phyloP scores from a whole-genome alignment of 2,329 filamentous ascomycete genomes.

The Didymella exigua region DNA sequence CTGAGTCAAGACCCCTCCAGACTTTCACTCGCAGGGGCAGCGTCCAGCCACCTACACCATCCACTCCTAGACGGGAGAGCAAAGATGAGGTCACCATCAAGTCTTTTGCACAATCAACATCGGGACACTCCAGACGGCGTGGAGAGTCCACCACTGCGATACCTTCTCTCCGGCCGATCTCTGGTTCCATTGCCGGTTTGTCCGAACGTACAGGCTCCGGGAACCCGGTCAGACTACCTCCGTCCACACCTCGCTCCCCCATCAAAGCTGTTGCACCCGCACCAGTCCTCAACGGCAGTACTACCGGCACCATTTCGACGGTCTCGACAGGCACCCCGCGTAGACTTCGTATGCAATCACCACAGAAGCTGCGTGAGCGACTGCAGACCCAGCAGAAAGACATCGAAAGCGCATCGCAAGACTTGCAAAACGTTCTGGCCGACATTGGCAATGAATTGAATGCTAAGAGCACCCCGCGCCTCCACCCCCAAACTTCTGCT shows the following conservation, averaged over 20 bases:
- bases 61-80: slow-evolving; percentile 24
- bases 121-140: slow-evolving; percentile 50
- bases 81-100: slow-evolving; percentile 48
- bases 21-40: slow-evolving; percentile 26
- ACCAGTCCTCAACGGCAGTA: neutral
- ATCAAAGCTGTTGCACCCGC: slow-evolving; percentile 26
- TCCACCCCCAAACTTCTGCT: slow-evolving; percentile 41
- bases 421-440: slow-evolving; percentile 75
- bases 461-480: slow-evolving; percentile 36
- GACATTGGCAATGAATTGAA: slow-evolving; percentile 83
- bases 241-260: slow-evolving; percentile 40
- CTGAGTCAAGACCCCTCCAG: slow-evolving; percentile 10
- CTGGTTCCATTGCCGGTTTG: slow-evolving; percentile 53
- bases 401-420: slow-evolving; percentile 71
- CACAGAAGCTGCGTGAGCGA: slow-evolving; percentile 76
- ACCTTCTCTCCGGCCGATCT: slow-evolving; percentile 52
- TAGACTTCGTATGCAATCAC: slow-evolving; percentile 60
- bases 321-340: slow-evolving; percentile 31
- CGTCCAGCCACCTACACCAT: slow-evolving; percentile 27
- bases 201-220: slow-evolving; percentile 56
- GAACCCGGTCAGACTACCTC: slow-evolving; percentile 66
- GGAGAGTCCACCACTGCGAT: slow-evolving; percentile 56
- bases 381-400: slow-evolving; percentile 80
- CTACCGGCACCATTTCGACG: slow-evolving; percentile 17
- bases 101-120: slow-evolving; percentile 34